phyloP scores from a whole-genome alignment of 2,329 filamentous ascomycete genomes.

The Xylariaceae sp. region DNA sequence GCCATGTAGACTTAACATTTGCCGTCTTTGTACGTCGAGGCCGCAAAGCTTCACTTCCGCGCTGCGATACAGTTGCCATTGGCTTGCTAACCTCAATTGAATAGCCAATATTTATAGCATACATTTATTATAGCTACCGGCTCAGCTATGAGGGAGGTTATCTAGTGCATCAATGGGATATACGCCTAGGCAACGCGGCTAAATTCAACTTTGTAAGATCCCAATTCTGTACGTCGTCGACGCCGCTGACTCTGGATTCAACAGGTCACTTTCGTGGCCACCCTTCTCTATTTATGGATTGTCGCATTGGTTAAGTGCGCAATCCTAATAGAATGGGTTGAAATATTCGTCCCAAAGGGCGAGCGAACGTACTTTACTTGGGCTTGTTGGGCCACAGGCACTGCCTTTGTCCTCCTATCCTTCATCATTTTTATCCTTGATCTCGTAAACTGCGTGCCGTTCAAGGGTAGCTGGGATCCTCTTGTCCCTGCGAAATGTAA shows the following conservation, averaged over 20 bases:
- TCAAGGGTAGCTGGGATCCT: constrained; percentile 10
- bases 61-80: too few species aligned
- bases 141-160: constrained; percentile 10
- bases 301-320: constrained; percentile 12
- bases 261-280: constrained; percentile 3
- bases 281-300: constrained; percentile 8
- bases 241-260: too few species aligned
- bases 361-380: constrained; percentile 10
- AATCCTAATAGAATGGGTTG: constrained; percentile 12
- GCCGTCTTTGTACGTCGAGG: background rate
- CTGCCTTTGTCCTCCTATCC: constrained; percentile 3
- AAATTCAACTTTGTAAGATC: constrained; percentile 3
- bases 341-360: constrained; percentile 9
- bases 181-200: constrained; percentile 2
- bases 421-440: constrained; percentile 11
- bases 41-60: too few species aligned
- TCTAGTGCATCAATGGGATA: constrained; percentile 13
- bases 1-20: background rate
- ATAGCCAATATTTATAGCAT: constrained; percentile 8
- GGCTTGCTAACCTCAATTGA: background rate
- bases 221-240: background rate
- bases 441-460: constrained; percentile 11
- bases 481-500: constrained; percentile 7
- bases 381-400: constrained; percentile 1
- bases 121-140: constrained; percentile 10